These are phyloP conservation scores for Combretum micranthum DNA, from an alignment of 345 rosid genomes.

Conservation along the genomic window DNA sequence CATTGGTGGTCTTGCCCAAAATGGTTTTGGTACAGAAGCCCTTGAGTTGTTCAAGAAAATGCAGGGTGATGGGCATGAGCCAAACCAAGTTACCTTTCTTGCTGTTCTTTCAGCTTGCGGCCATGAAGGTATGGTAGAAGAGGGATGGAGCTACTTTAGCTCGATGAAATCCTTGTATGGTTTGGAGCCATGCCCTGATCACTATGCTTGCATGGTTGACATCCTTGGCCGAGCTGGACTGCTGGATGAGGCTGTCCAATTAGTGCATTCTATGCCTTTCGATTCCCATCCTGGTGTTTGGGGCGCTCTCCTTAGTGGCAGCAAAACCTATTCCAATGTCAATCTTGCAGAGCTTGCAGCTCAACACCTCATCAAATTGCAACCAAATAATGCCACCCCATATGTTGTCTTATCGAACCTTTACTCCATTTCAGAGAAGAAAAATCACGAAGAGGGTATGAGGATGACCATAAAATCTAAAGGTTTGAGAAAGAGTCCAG, in stretches of 20 bases:
- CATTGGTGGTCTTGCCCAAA: conserved; percentile 66
- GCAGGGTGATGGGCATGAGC: conserved; percentile 37
- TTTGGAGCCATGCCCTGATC: conserved; percentile 61
- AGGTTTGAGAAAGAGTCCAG: conserved; percentile 66
- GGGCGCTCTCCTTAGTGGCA: conserved; percentile 75
- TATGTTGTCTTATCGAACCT: conserved; percentile 65
- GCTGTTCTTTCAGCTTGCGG: conserved; percentile 65
- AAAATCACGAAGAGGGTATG: conserved; percentile 31
- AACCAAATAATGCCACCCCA: conserved; percentile 63
- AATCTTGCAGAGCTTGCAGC: conserved; percentile 72
- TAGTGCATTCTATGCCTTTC: conserved; percentile 48
- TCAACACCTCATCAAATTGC: conserved; percentile 42
- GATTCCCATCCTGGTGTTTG: conserved; percentile 69
- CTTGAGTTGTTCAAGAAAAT: conserved; percentile 38
- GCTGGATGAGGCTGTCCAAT: conserved; percentile 48
- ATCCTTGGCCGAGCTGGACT: conserved; percentile 71
- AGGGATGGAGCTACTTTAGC: conserved; percentile 51
- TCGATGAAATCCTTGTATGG: conserved; percentile 42
- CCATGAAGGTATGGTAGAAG: conserved; percentile 60
- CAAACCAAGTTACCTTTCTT: conserved; percentile 65
- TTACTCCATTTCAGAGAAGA: conserved; percentile 36
- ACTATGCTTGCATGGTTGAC: conserved; percentile 76
- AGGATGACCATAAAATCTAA: conserved; percentile 36
- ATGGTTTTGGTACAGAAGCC: conserved; percentile 56
- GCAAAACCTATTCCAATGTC: conserved; percentile 41